A percentile compares a stretch with the other conserved stretches of the same genome.
These are phyloP conservation scores for Arxiozyma bovina DNA, from an alignment of 1,139 yeast genomes.

Conservation along the genomic window DNA sequence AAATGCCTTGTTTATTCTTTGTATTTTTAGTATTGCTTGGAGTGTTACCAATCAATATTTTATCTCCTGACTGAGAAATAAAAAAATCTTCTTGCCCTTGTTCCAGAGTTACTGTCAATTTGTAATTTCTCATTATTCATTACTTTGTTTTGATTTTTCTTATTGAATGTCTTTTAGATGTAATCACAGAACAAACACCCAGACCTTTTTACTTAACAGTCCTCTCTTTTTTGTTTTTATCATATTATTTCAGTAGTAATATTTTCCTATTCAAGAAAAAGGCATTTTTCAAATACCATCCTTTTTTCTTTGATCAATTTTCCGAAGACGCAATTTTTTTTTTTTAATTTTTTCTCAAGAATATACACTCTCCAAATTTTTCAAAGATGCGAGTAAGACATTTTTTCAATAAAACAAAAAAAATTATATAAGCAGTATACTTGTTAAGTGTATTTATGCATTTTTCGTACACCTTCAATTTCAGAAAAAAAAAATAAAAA, in stretches of 20 bases:
- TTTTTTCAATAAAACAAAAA: no score
- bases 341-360: neutral
- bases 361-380: neutral
- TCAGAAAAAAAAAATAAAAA: neutral
- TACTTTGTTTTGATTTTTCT: neutral
- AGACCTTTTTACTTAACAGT: conserved; percentile 1
- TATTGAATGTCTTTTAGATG: neutral
- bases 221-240: neutral
- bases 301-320: no score
- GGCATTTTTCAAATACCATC: neutral
- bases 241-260: neutral
- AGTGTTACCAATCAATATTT: no score
- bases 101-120: neutral
- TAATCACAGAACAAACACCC: neutral
- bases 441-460: no score
- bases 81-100: no score
- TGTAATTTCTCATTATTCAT: neutral
- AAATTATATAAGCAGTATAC: no score
- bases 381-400: neutral
- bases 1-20: neutral
- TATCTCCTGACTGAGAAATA: no score
- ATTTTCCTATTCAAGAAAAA: neutral
- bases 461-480: neutral
- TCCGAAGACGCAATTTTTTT: neutral
- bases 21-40: neutral